phyloP scores from a whole-genome alignment of 768 basidiomycete genomes.

The Astraeus odoratus region DNA sequence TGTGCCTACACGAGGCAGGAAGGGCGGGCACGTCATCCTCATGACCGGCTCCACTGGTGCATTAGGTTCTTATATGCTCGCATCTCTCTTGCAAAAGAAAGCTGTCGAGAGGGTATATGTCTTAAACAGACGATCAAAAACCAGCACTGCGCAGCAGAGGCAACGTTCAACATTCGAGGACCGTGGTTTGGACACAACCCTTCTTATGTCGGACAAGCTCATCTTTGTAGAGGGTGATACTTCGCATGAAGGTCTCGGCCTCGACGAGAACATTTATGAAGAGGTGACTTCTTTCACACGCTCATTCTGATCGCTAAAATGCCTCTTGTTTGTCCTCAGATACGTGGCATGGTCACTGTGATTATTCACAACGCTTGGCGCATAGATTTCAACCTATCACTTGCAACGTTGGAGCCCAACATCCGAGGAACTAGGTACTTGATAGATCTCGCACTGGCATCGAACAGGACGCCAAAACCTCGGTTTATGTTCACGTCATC shows the following conservation, averaged over 20 bases:
- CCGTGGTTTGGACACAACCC: slow-evolving; percentile 22
- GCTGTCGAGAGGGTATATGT: slow-evolving; percentile 25
- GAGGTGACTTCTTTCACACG: slow-evolving; percentile 19
- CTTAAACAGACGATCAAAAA: slow-evolving; percentile 21
- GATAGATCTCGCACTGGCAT: too few species aligned
- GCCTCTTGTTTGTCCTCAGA: not conserved
- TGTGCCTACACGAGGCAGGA: too few species aligned
- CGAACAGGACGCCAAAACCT: too few species aligned
- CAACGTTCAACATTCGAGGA: slow-evolving; percentile 29
- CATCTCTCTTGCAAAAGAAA: slow-evolving; percentile 20
- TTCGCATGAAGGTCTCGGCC: slow-evolving; percentile 22
- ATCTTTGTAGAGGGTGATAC: slow-evolving; percentile 33
- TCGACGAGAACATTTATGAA: slow-evolving; percentile 18
- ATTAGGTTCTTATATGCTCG: too few species aligned
- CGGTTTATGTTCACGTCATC: too few species aligned
- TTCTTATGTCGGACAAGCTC: slow-evolving; percentile 28
- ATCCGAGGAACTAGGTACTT: too few species aligned
- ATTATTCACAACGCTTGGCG: too few species aligned
- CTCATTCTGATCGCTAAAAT: not conserved
- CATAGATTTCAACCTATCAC: too few species aligned
- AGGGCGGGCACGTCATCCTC: too few species aligned
- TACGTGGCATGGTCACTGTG: slow-evolving; percentile 11
- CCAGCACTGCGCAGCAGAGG: slow-evolving; percentile 14
- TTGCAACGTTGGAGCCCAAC: too few species aligned
- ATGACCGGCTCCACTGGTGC: too few species aligned